Evolutionary conservation across 495 filamentous ascomycete genomes (phyloP).

Genomic region (Neurospora sp.): DNA sequence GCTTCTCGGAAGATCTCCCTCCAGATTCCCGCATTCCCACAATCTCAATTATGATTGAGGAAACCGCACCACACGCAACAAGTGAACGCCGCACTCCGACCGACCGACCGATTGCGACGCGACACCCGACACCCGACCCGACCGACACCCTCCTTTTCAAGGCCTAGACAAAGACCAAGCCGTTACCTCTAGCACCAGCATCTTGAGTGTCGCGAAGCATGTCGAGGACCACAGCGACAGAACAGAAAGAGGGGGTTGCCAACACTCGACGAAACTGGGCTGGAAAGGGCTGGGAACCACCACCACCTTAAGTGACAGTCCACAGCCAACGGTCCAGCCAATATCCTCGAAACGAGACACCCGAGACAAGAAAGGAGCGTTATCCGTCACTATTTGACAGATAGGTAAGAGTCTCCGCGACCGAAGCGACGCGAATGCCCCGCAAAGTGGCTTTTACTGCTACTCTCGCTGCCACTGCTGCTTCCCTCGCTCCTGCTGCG

Average conservation of each 20-base stretch:
- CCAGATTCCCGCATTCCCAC: not conserved
- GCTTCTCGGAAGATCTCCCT: not conserved
- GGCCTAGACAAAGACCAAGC: not conserved
- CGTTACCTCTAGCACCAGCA: not conserved
- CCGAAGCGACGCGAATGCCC: not conserved
- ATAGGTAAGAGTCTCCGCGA: not conserved
- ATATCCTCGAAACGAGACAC: not conserved
- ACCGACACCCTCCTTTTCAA: not conserved
- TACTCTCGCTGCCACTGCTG: not conserved
- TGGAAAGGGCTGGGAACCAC: not conserved
- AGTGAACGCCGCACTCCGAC: not conserved
- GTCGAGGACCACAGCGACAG: not conserved
- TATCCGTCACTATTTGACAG: not conserved
- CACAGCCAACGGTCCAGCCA: not conserved
- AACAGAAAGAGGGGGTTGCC: not conserved
- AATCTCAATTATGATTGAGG: not conserved
- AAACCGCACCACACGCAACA: not conserved
- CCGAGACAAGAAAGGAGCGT: not conserved
- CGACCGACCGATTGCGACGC: not conserved
- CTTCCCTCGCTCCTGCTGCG: not conserved
- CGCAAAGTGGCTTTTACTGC: not conserved
- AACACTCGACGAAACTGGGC: not conserved
- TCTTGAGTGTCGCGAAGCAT: not conserved
- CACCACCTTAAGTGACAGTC: not conserved
- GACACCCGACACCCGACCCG: not conserved